Evolutionary conservation across 2,329 filamentous ascomycete genomes (phyloP), one percentile per base, ranked within the genome.

Genomic region (Cryphonectria naterciae): DNA sequence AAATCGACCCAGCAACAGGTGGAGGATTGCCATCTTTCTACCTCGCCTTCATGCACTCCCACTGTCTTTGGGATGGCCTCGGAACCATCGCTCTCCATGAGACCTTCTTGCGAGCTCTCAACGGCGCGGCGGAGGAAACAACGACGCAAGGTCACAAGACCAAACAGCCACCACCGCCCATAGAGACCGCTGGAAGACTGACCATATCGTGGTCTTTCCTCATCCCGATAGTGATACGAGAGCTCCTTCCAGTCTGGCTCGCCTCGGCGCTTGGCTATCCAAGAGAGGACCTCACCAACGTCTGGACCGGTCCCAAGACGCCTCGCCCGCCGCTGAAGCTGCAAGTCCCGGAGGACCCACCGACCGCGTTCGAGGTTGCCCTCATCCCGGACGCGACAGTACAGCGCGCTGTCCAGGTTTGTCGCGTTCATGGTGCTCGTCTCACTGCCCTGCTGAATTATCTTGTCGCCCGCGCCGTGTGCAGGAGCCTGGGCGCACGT

Each of bases 151-250:
- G 25, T 15, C 52, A 54, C n/a, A 25, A 54, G 13, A 15, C 46
- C 1, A 25, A 25, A 15, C 52, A 54, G 13, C 52, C 10, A 25
- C 52, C 22, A 15, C 52, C 52, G 2, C 52, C 52, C 4, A 54
- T 54, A 28, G 52, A 54, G 52, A 54, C 8, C 4, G 52, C 52
- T 25, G 52, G 52, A 22, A 54, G 52, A 19, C 52, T 54, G n/a
- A 54, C 52, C n/a, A 54, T 54, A n/a, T 54, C 52, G 8, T 54
- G 52, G 52, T 54, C 52, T 54, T 54, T 54, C n/a, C n/a, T 54
- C 10, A n/a, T 54, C 25, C 52, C 52, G 11, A 54, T 54, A 4
- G n/a, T 54, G n/a, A 25, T 54, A 13, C 52, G 52, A 15, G 52
- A 54, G 2, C 52, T 54, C 10, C 52, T 54, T 15, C 52, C 52